Evolutionary conservation across 176 grass and related monocot species (phyloP), one percentile per base, ranked within the genome.

Genomic region (Aegilops bicornis): DNA sequence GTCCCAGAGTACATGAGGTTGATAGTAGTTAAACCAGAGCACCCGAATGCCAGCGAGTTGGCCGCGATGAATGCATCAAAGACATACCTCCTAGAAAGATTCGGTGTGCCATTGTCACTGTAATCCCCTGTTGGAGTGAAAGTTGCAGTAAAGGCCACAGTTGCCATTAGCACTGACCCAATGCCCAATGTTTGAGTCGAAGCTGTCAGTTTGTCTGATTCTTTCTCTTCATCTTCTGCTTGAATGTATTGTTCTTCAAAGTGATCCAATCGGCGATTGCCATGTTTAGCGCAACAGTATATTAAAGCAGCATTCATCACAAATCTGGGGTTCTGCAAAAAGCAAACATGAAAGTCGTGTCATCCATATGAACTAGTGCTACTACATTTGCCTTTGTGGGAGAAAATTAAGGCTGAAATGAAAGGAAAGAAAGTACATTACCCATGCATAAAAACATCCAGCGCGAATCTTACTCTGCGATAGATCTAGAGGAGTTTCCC

Each of bases 401-500:
- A 54, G 50, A 7, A 54, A 19, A 54, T 7, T 54, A 19, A 19
- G 50, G 5, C 14, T 54, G 50, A 15, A 54, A 17, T 19, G 16
- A 0, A 17, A 54, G 16, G 50, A 54, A 43, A 54, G 16, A 17
- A 54, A 54, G 50, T 54, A 54, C 14, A 54, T 54, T 54, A 54
- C 50, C 50, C 50, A 54, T 54, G 50, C 14, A 54, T 6, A 63
- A 78, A 65, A 56, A 73, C 37, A 43, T 9, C 79, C 86, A 37
- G 35, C 56, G 3, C 15, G 67, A 66, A 88, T 70, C 22, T 76
- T 31, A 25, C 25, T 24, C 2, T 47, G 7, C 1, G 87, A 72
- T 14, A 78, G 20, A 79, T 85, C 87, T 72, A 58, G 17, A 36
- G 39, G 77, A 11, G 83, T 89, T 67, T 74, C 47, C 22, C 88